Base-by-base conservation (phyloP, 2,329 filamentous ascomycete species). In the Penicillium sp. region DNA sequence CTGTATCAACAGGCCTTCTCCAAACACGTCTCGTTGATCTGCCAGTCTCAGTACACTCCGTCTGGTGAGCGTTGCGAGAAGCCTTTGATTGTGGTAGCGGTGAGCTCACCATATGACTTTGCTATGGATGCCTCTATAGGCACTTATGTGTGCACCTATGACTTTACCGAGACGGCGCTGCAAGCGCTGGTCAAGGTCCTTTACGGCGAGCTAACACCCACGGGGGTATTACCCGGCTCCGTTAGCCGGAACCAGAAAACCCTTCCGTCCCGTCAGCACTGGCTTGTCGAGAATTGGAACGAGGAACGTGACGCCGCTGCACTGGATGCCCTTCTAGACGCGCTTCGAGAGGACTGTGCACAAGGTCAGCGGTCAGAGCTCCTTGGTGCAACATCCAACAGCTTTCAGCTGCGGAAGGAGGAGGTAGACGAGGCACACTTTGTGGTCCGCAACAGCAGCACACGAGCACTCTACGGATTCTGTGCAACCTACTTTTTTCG, bases 71-170 rank as follows among this genome's bases (percentile, higher is more conserved):
- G 62, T 47, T 70, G 74, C 8, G 77, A 93, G 66, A 96, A 95
- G 69, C 87, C 90, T 1, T 72, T 96, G 29, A 84, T 96, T 20
- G 91, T 96, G 3, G 86, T 96, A 6, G 87, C 91, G 0, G 90
- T 95, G 56, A 95, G 89, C 69, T 96, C 90, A 0, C 91, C 91
- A 0, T 97, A 96, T 67, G 91, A 97, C 66, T 97, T 97, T 65
- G 89, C 89, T 36, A 89, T 91, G 79, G 91, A 97, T 61, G 85
- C 86, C 54, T 83, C 83, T 0, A 91, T 97, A 32, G 87, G 87
- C 5, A 95, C 90, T 1, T 96, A 96, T 60, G 79, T 97, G 32
- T 96, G 91, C 73, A 95, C 90, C 0, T 96, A 94, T 66, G 90
- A 96, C 70, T 96, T 95, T 61, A 96, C 91, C 0, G 91, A 96